Conservation (phyloP, 805 yeast species). For the Dipodascopsis uninucleata region DNA sequence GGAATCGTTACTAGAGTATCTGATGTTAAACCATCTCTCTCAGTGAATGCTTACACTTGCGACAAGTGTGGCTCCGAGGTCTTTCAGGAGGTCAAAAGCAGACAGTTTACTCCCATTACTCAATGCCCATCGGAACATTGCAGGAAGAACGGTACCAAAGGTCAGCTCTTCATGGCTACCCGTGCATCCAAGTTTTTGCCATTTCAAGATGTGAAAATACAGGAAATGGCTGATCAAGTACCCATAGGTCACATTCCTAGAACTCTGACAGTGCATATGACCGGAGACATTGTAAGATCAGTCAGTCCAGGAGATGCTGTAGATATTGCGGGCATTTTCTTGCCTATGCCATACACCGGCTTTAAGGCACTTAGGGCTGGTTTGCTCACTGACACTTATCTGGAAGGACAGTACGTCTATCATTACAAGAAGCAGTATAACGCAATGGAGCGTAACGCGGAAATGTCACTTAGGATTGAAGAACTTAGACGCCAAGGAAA, state of each 20-base stretch:
- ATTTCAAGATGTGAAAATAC: constrained; percentile 92
- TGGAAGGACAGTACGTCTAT: constrained; percentile 78
- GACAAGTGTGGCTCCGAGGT: constrained; percentile 96
- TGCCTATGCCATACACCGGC: constrained; percentile 96
- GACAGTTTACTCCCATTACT: constrained; percentile 77
- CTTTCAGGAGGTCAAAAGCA: constrained; percentile 87
- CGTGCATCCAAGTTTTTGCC: constrained; percentile 94
- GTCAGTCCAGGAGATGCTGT: constrained; percentile 93
- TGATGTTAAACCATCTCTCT: constrained; percentile 90
- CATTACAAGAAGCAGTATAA: constrained; percentile 90
- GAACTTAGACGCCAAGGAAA: constrained; percentile 58
- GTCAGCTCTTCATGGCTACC: constrained; percentile 86
- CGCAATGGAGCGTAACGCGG: constrained; percentile 53
- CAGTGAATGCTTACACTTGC: constrained; percentile 93
- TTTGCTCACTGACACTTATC: constrained; percentile 83
- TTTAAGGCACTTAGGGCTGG: constrained; percentile 92
- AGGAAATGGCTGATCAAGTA: constrained; percentile 92
- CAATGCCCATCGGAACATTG: constrained; percentile 87
- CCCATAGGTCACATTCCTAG: constrained; percentile 98
- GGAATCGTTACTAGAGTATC: constrained; percentile 95
- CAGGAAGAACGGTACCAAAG: constrained; percentile 71
- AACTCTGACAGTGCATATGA: constrained; percentile 76
- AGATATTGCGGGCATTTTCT: constrained; percentile 84
- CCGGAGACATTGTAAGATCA: constrained; percentile 83
- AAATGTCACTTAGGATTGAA: constrained; percentile 53